Evolutionary conservation across 805 yeast species (phyloP).

Genomic region (Wickerhamomyces strasburgensis): DNA sequence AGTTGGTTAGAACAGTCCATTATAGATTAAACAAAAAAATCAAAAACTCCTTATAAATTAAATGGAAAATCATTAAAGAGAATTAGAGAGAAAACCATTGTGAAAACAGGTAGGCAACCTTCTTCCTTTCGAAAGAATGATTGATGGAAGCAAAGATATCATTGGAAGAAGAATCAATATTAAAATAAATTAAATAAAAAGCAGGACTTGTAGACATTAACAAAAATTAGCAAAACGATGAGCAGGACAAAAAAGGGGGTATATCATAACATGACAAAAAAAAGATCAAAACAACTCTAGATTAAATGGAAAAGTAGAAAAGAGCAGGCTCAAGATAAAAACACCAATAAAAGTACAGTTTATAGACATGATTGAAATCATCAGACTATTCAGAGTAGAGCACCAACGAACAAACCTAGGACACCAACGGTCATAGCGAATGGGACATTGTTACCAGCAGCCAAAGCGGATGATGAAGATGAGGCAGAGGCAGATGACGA

Average conservation of each 20-base stretch:
- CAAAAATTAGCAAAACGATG: no score
- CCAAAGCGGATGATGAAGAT: slow-evolving; percentile 31
- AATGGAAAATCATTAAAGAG: no score
- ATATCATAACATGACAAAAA: neutral
- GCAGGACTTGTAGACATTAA: no score
- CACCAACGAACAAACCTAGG: slow-evolving; percentile 26
- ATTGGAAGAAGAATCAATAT: no score
- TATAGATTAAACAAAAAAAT: slow-evolving; percentile 1
- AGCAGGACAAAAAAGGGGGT: no score
- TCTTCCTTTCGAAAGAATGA: no score
- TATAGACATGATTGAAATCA: neutral
- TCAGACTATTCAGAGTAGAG: slow-evolving; percentile 17
- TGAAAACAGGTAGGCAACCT: no score
- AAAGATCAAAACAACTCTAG: neutral
- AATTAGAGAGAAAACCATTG: neutral
- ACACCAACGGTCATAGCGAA: slow-evolving; percentile 25
- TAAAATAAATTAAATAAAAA: no score
- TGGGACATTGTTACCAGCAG: slow-evolving; percentile 21
- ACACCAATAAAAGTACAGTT: neutral
- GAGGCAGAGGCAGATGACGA: slow-evolving; percentile 23
- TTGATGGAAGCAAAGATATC: no score
- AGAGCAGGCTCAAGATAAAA: neutral
- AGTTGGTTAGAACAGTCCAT: slow-evolving; percentile 5
- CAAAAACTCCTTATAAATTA: slow-evolving; percentile 4
- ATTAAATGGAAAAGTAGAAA: no score